These are phyloP conservation scores for Trichophaea hybrida DNA, from an alignment of 2,329 filamentous ascomycete genomes.

Conservation along the genomic window DNA sequence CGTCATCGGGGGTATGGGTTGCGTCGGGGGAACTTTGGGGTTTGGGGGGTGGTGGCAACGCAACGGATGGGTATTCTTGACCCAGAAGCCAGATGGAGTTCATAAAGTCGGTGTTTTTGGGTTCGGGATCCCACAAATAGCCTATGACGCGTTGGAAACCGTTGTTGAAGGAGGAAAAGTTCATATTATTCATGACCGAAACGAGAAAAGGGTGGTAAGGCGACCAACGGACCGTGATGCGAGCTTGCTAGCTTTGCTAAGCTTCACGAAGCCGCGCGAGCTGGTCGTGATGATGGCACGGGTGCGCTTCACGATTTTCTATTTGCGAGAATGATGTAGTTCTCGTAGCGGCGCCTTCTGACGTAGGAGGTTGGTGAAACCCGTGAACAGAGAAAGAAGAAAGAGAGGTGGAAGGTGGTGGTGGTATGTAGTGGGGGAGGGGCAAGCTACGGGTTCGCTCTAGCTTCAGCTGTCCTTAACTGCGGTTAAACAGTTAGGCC, in stretches of 20 bases:
- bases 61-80: conserved; percentile 23
- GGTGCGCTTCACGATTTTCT: neutral
- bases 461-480: no score
- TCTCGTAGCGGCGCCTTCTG: no score
- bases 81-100: conserved; percentile 28
- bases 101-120: conserved; percentile 27
- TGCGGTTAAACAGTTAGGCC: no score
- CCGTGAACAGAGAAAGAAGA: no score
- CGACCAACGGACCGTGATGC: neutral
- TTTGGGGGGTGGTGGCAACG: conserved; percentile 15
- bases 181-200: neutral
- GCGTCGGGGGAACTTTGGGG: neutral
- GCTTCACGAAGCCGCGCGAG: neutral
- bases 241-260: neutral
- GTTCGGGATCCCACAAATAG: conserved; percentile 27
- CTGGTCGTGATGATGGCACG: neutral
- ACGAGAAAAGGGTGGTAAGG: no score
- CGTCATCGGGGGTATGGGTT: conserved; percentile 9
- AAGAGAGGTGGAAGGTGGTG: no score
- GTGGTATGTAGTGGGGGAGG: no score
- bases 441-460: no score
- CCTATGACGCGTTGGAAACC: conserved; percentile 27
- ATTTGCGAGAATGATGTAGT: no score
- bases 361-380: no score
- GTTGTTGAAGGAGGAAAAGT: conserved; percentile 9